phyloP scores from a whole-genome alignment of 176 grass and related monocot genomes.

The Dactylis glomerata region DNA sequence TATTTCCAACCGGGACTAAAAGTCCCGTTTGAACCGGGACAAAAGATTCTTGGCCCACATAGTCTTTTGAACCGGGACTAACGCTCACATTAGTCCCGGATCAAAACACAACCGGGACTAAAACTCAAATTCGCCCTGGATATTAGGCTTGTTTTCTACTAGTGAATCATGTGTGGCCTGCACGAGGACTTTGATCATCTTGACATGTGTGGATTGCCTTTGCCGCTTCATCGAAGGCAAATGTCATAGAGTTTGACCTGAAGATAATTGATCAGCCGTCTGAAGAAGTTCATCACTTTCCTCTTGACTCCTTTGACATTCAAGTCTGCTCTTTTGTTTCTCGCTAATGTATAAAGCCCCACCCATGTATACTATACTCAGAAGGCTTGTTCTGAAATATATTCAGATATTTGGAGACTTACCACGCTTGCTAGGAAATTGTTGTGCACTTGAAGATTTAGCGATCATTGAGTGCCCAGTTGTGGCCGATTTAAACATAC shows the following conservation, averaged over 20 bases:
- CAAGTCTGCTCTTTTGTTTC: background rate
- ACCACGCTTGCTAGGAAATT: background rate
- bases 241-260: constrained; percentile 7
- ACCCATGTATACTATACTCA: background rate
- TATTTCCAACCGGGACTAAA: too few species aligned
- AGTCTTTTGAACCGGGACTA: too few species aligned
- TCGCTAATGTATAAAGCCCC: background rate
- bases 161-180: background rate
- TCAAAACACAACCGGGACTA: too few species aligned
- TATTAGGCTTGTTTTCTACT: too few species aligned
- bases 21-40: too few species aligned
- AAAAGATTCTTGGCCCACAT: too few species aligned
- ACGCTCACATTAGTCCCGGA: too few species aligned
- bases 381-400: constrained; percentile 7
- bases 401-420: constrained; percentile 5
- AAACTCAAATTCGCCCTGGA: too few species aligned
- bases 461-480: background rate
- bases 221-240: background rate
- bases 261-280: background rate
- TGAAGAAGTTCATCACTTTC: background rate
- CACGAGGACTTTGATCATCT: background rate
- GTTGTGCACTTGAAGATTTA: background rate
- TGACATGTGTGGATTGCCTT: constrained; percentile 14
- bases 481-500: background rate
- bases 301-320: constrained; percentile 12